phyloP scores from a whole-genome alignment of 257 asterid genomes.

The Solanum chilense region DNA sequence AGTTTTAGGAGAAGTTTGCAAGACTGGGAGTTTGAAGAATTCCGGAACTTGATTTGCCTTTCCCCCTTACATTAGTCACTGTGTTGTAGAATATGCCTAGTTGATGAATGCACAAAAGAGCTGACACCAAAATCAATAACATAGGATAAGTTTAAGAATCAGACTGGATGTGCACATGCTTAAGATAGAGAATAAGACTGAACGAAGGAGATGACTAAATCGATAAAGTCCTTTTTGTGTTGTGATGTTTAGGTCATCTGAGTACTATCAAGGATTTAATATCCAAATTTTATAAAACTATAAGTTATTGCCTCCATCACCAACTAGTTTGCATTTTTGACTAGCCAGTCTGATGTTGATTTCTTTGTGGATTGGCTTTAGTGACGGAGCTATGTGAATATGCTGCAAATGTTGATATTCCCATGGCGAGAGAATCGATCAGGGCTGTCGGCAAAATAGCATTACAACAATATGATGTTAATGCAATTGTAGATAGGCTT shows the following conservation, averaged over 20 bases:
- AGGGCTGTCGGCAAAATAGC: conserved; percentile 99
- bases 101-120: background rate
- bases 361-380: conserved; percentile 23
- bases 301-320: background rate
- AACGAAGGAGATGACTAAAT: background rate
- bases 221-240: background rate
- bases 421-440: conserved; percentile 98
- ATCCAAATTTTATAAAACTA: background rate
- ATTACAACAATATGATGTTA: conserved; percentile 94
- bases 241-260: background rate
- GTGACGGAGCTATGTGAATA: conserved; percentile 99
- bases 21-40: background rate
- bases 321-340: background rate
- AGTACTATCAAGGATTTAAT: background rate
- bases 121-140: background rate
- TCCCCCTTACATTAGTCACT: background rate
- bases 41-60: background rate
- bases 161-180: background rate
- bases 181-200: background rate
- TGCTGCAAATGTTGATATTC: conserved; percentile 96
- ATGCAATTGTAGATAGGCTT: conserved; percentile 97
- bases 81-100: background rate
- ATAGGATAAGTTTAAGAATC: background rate
- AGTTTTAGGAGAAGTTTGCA: background rate
- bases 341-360: conserved; percentile 7